Evolutionary conservation across 306 rosid species (phyloP).

Genomic region (Cyclanthera cordifolia): DNA sequence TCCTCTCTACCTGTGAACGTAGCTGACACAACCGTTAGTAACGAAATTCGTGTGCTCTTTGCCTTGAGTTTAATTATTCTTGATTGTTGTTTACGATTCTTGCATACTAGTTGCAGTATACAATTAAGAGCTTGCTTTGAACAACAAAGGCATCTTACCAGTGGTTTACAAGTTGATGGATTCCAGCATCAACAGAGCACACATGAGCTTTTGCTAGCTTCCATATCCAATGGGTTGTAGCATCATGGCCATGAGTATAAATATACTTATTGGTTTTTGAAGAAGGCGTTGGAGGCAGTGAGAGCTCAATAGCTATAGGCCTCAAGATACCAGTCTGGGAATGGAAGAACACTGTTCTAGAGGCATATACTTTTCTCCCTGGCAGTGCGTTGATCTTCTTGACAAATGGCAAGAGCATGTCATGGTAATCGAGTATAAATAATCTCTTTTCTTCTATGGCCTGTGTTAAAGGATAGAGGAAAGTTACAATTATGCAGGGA

Average conservation of each 20-base stretch:
- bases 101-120: neutral
- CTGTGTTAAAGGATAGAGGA: conserved; percentile 26
- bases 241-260: conserved; percentile 72
- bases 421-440: conserved; percentile 75
- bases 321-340: conserved; percentile 31
- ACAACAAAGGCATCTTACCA: conserved; percentile 30
- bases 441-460: conserved; percentile 76
- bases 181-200: conserved; percentile 76
- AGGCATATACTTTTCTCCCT: conserved; percentile 71
- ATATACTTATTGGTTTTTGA: conserved; percentile 40
- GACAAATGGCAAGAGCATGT: conserved; percentile 65
- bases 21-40: too few species aligned
- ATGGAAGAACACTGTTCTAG: conserved; percentile 61
- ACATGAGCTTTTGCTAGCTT: conserved; percentile 95
- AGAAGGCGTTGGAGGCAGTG: conserved; percentile 53
- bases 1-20: too few species aligned
- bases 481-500: conserved; percentile 1
- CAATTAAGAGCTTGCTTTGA: neutral
- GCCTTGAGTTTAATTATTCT: too few species aligned
- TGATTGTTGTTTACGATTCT: too few species aligned
- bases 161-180: conserved; percentile 93
- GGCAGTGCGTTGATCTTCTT: conserved; percentile 71
- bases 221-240: conserved; percentile 83
- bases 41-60: too few species aligned
- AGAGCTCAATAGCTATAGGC: conserved; percentile 80